Percentiles rank a stretch among this genome's conserved stretches.
Evolutionary conservation across 768 basidiomycete species (phyloP).

Genomic region (Lactarius psammicola): DNA sequence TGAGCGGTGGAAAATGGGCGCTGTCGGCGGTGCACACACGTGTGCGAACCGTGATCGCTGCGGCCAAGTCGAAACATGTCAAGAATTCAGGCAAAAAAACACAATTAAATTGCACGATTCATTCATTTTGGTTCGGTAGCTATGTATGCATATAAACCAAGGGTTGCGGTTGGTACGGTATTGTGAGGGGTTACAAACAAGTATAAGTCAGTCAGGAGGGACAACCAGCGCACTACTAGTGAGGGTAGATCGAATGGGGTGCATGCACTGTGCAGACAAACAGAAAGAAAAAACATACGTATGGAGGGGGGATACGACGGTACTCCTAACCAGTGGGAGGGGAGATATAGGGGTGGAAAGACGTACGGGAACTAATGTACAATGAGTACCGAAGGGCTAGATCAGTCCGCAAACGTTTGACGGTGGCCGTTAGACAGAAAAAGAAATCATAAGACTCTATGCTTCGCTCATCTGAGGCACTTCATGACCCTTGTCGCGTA

Average conservation of each 20-base stretch:
- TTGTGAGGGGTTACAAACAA: constrained; percentile 9
- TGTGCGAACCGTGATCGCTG: not conserved
- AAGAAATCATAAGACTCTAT: constrained; percentile 26
- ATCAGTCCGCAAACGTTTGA: constrained; percentile 14
- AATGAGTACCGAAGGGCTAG: constrained; percentile 47
- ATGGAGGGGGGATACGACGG: constrained; percentile 50
- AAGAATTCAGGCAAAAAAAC: not conserved
- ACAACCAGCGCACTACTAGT: constrained; percentile 22
- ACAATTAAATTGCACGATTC: not conserved
- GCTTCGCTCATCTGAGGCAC: constrained; percentile 48
- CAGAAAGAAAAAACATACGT: not conserved
- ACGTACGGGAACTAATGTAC: constrained; percentile 30
- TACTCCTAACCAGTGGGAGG: constrained; percentile 51
- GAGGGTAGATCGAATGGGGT: not conserved
- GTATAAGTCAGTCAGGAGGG: constrained; percentile 13
- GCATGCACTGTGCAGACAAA: constrained; percentile 11
- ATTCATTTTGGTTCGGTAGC: not conserved
- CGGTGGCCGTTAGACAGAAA: not conserved
- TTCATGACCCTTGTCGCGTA: constrained; percentile 55
- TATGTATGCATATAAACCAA: not conserved
- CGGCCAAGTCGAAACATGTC: not conserved
- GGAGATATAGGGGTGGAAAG: constrained; percentile 32
- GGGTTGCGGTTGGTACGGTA: constrained; percentile 10
- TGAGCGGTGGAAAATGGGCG: not conserved
- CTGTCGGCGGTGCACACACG: not conserved